phyloP scores from a whole-genome alignment of 495 filamentous ascomycete species.

The Zalerion maritima region DNA sequence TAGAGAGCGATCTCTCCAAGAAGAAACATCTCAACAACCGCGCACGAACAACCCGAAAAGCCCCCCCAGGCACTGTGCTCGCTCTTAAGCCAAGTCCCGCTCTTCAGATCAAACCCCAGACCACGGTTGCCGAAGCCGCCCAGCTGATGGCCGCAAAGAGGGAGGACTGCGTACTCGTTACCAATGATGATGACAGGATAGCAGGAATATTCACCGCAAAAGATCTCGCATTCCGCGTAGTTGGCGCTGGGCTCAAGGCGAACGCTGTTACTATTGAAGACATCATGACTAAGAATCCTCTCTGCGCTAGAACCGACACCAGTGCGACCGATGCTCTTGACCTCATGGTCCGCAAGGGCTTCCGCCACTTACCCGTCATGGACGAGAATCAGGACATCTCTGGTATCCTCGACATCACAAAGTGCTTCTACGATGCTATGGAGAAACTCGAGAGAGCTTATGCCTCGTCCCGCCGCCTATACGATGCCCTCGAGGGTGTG shows the following conservation, averaged over 20 bases:
- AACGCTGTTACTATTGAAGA: slow-evolving; percentile 82
- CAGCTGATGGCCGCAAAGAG: slow-evolving; percentile 98
- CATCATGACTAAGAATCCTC: slow-evolving; percentile 99
- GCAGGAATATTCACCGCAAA: slow-evolving; percentile 98
- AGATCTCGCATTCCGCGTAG: slow-evolving; percentile 93
- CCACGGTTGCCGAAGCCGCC: slow-evolving; percentile 88
- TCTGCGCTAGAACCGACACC: slow-evolving; percentile 93
- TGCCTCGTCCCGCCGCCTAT: slow-evolving; percentile 86
- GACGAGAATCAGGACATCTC: slow-evolving; percentile 99
- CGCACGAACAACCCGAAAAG: slow-evolving; percentile 74
- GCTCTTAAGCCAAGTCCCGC: slow-evolving; percentile 89
- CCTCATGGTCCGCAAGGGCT: slow-evolving; percentile 95
- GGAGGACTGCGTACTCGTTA: slow-evolving; percentile 97
- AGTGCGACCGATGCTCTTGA: slow-evolving; percentile 95
- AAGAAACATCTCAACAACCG: slow-evolving; percentile 70
- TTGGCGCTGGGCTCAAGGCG: slow-evolving; percentile 84
- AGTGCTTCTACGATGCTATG: slow-evolving; percentile 99
- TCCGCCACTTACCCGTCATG: slow-evolving; percentile 96
- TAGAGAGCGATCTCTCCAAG: slow-evolving; percentile 96
- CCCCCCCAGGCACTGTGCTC: slow-evolving; percentile 88
- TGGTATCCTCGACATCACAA: slow-evolving; percentile 95
- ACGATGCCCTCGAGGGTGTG: slow-evolving; percentile 96
- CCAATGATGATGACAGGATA: slow-evolving; percentile 94
- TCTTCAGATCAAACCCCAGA: slow-evolving; percentile 92
- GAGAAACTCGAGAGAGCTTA: slow-evolving; percentile 97